phyloP scores from a whole-genome alignment of 495 filamentous ascomycete species.

The Aspergillus conjunctus region DNA sequence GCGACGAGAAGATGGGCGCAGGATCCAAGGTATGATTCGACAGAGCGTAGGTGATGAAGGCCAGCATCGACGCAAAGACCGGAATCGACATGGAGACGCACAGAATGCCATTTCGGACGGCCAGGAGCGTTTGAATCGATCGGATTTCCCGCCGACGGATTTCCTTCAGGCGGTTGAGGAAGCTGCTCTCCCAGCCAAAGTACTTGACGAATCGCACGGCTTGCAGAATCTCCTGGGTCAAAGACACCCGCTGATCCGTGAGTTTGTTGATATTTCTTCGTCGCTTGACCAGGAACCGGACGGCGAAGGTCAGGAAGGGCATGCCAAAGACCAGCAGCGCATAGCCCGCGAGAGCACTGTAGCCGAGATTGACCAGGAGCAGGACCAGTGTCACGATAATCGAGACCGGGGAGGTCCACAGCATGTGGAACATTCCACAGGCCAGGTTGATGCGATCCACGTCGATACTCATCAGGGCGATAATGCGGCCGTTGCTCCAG shows the following conservation, averaged over 20 bases:
- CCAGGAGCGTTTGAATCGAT: slow-evolving; percentile 75
- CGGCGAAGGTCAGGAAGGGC: slow-evolving; percentile 71
- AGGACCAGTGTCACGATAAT: slow-evolving; percentile 76
- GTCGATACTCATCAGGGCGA: slow-evolving; percentile 92
- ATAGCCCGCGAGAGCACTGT: slow-evolving; percentile 87
- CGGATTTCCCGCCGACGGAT: slow-evolving; percentile 75
- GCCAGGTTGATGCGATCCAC: slow-evolving; percentile 88
- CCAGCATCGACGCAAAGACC: slow-evolving; percentile 89
- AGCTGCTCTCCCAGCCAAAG: slow-evolving; percentile 91
- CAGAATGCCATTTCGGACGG: slow-evolving; percentile 81
- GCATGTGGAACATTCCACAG: slow-evolving; percentile 82
- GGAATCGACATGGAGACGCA: slow-evolving; percentile 78
- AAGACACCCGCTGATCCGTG: slow-evolving; percentile 84
- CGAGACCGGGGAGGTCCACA: slow-evolving; percentile 81
- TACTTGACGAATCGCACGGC: slow-evolving; percentile 93
- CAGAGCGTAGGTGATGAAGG: slow-evolving; percentile 90
- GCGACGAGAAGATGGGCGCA: slow-evolving; percentile 84
- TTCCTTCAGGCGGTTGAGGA: slow-evolving; percentile 71
- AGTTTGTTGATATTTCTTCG: slow-evolving; percentile 83
- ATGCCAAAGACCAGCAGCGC: slow-evolving; percentile 76
- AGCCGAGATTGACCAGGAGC: slow-evolving; percentile 80
- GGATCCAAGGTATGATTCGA: slow-evolving; percentile 70
- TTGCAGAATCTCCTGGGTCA: slow-evolving; percentile 91
- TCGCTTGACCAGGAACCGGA: slow-evolving; percentile 68
- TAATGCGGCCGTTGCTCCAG: slow-evolving; percentile 88